These are phyloP conservation scores for Symbiodinium pilosum DNA, from an alignment of 73 alveolate genomes.

Conservation along the genomic window DNA sequence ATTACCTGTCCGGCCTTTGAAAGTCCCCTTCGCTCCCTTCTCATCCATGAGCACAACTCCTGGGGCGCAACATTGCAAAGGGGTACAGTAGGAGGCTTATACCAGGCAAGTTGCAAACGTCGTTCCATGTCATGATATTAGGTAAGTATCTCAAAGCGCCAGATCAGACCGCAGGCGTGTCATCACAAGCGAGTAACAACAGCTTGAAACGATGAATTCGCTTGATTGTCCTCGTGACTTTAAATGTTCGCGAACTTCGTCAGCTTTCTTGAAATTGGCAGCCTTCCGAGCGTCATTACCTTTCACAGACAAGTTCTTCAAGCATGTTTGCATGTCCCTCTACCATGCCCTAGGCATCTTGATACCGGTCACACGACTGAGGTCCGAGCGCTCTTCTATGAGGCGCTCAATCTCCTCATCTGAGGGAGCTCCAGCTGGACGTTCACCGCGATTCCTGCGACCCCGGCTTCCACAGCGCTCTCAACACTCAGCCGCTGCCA, in stretches of 20 bases:
- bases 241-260: slow-evolving; percentile 83
- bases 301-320: not conserved
- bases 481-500: too few species aligned
- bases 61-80: too few species aligned
- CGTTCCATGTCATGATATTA: too few species aligned
- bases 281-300: slow-evolving; percentile 87
- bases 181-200: not conserved
- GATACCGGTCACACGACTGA: not conserved
- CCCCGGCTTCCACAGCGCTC: too few species aligned
- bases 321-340: too few species aligned
- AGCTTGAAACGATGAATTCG: too few species aligned
- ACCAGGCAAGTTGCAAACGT: too few species aligned
- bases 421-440: slow-evolving; percentile 72
- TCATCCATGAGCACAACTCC: slow-evolving; percentile 94
- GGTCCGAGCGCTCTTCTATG: slow-evolving; percentile 47
- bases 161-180: not conserved
- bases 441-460: slow-evolving; percentile 83
- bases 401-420: slow-evolving; percentile 91
- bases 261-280: slow-evolving; percentile 91
- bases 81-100: too few species aligned
- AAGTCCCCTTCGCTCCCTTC: slow-evolving; percentile 94
- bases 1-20: slow-evolving; percentile 68
- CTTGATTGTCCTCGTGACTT: slow-evolving; percentile 54
- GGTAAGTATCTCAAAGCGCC: too few species aligned
- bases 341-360: too few species aligned